Conservation (phyloP, 257 asterid species). For the Dorcoceras hygrometricum region DNA sequence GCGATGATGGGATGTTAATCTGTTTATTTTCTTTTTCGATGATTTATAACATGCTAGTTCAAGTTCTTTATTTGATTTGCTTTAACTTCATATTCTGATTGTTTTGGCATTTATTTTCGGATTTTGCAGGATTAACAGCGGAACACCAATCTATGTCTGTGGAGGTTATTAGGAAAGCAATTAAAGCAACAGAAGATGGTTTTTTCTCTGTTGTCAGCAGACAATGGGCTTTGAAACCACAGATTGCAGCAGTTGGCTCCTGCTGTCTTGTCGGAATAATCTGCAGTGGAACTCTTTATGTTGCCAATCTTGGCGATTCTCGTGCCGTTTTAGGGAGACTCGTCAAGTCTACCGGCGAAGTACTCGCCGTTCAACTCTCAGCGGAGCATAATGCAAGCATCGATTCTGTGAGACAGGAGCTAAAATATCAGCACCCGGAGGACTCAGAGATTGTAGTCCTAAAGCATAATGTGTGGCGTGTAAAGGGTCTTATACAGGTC, state of each 20-base stretch:
- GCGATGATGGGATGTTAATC: not conserved
- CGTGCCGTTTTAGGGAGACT: constrained; percentile 55
- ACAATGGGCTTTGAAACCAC: constrained; percentile 49
- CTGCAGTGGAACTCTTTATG: constrained; percentile 45
- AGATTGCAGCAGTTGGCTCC: constrained; percentile 57
- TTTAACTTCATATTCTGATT: too few species aligned
- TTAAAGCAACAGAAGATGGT: constrained; percentile 56
- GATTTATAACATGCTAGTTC: not conserved
- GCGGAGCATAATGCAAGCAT: constrained; percentile 52
- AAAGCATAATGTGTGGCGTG: constrained; percentile 60
- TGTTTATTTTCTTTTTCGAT: not conserved
- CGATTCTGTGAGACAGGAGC: constrained; percentile 53
- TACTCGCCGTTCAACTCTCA: constrained; percentile 46
- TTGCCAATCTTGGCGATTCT: constrained; percentile 56
- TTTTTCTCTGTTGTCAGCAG: constrained; percentile 42
- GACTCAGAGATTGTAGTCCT: constrained; percentile 49
- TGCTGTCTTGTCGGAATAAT: constrained; percentile 53
- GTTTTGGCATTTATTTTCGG: not conserved
- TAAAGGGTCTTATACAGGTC: constrained; percentile 58
- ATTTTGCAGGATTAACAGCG: constrained; percentile 37
- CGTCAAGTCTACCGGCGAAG: constrained; percentile 52
- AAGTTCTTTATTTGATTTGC: not conserved
- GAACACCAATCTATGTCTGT: constrained; percentile 50
- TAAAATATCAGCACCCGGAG: constrained; percentile 48
- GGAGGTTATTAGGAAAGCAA: constrained; percentile 53